Percentiles rank a stretch among this genome's conserved stretches.
Evolutionary conservation across 192 early-diverging fungal genomes (phyloP).

Genomic region (Powellomyces hirtus): DNA sequence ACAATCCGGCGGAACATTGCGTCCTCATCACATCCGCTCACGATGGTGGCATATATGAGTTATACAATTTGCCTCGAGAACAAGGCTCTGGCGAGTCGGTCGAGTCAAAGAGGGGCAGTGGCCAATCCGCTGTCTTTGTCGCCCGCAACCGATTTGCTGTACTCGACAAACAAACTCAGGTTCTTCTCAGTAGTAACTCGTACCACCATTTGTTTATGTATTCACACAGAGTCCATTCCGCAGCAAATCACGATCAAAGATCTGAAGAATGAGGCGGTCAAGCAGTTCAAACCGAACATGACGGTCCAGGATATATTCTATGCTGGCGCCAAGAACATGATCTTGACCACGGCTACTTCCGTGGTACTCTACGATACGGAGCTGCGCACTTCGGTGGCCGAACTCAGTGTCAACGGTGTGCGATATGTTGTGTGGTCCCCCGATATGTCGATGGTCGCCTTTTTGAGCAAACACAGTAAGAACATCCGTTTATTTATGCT

Average conservation of each 20-base stretch:
- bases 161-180: slow-evolving; percentile 77
- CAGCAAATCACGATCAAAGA: slow-evolving; percentile 85
- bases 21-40: slow-evolving; percentile 80
- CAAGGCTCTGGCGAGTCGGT: slow-evolving; percentile 55
- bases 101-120: slow-evolving; percentile 74
- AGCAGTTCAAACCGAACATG: slow-evolving; percentile 80
- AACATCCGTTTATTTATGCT: background rate
- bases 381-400: slow-evolving; percentile 68
- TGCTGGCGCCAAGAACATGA: slow-evolving; percentile 79
- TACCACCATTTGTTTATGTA: background rate
- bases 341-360: slow-evolving; percentile 79
- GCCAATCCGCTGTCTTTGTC: slow-evolving; percentile 85
- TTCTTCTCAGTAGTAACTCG: slow-evolving; percentile 3
- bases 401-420: slow-evolving; percentile 79
- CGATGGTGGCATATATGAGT: slow-evolving; percentile 90
- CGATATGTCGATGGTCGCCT: slow-evolving; percentile 83
- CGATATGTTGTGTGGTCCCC: slow-evolving; percentile 94
- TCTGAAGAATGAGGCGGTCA: slow-evolving; percentile 81
- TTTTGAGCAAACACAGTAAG: slow-evolving; percentile 93
- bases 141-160: slow-evolving; percentile 98
- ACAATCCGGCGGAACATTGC: slow-evolving; percentile 91
- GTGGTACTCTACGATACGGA: slow-evolving; percentile 93
- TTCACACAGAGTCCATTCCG: too few relatives aligned
- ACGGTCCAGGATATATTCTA: slow-evolving; percentile 84
- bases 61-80: slow-evolving; percentile 81